Percentiles rank a stretch among this genome's conserved stretches.
Conservation (phyloP, 805 yeast genomes). For the Kuraishia capsulata region DNA sequence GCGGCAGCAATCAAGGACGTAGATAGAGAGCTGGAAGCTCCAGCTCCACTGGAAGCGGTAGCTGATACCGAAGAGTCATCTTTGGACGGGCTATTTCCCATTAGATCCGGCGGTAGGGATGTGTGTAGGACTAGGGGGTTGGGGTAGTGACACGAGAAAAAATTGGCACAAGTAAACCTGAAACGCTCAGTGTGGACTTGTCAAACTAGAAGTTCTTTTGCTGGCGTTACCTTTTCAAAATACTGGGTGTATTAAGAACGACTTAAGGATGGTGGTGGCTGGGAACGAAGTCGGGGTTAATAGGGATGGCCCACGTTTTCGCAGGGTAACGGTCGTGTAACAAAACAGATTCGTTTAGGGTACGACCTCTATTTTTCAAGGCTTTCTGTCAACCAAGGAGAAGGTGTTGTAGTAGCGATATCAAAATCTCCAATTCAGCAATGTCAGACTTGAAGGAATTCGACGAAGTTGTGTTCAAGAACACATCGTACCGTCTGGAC, state of each 20-base stretch:
- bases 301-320: too few relatives aligned
- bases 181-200: neutral
- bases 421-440: too few relatives aligned
- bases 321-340: too few relatives aligned
- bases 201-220: neutral
- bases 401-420: too few relatives aligned
- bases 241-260: too few relatives aligned
- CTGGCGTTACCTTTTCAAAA: neutral
- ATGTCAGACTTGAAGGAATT: conserved; percentile 28
- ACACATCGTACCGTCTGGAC: conserved; percentile 61
- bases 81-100: conserved; percentile 31
- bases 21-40: conserved; percentile 6
- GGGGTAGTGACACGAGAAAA: neutral
- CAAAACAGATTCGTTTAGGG: too few relatives aligned
- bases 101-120: conserved; percentile 6
- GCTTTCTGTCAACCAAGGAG: too few relatives aligned
- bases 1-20: conserved; percentile 9
- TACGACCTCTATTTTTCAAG: too few relatives aligned
- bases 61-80: conserved; percentile 22
- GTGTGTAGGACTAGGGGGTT: neutral
- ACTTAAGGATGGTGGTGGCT: too few relatives aligned
- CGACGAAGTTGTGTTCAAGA: conserved; percentile 45
- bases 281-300: too few relatives aligned
- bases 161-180: neutral
- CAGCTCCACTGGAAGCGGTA: too few relatives aligned